These are phyloP conservation scores for Clonostachys sp. DNA, from an alignment of 2,329 filamentous ascomycete genomes.

Conservation along the genomic window DNA sequence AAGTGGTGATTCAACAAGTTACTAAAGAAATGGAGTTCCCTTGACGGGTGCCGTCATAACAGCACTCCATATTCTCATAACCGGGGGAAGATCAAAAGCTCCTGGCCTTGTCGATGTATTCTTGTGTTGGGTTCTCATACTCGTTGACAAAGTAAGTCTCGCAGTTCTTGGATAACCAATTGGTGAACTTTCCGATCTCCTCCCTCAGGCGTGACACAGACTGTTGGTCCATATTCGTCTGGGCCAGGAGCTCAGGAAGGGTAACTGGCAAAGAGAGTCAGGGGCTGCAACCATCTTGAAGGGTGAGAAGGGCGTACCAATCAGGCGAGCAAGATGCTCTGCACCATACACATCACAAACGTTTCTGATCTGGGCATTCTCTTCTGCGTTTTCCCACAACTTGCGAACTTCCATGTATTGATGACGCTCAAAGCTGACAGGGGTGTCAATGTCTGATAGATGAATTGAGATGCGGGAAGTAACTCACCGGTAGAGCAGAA, in stretches of 20 bases:
- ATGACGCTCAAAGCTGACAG: conserved; percentile 75
- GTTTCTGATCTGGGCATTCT: conserved; percentile 64
- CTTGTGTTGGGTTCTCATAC: conserved; percentile 68
- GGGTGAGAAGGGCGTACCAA: conserved; percentile 56
- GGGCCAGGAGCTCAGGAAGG: conserved; percentile 87
- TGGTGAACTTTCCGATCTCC: conserved; percentile 80
- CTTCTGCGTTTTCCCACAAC: conserved; percentile 58
- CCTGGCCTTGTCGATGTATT: conserved; percentile 67
- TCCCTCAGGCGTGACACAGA: conserved; percentile 84
- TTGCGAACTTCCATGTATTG: conserved; percentile 80
- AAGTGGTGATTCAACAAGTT: no score
- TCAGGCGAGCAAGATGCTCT: conserved; percentile 83
- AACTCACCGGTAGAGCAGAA: conserved; percentile 73
- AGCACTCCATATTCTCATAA: no score
- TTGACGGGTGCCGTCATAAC: no score
- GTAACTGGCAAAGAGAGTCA: conserved; percentile 55
- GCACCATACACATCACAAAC: conserved; percentile 84
- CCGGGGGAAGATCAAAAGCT: conserved; percentile 23
- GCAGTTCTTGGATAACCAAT: conserved; percentile 77
- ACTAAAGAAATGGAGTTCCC: no score
- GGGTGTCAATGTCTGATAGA: neutral
- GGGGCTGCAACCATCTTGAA: neutral
- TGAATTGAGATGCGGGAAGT: neutral
- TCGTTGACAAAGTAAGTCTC: conserved; percentile 72
- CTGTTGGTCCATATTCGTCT: conserved; percentile 96